These are phyloP conservation scores for Sporisorium scitamineum DNA, from an alignment of 1,284 basidiomycete genomes.

Conservation along the genomic window DNA sequence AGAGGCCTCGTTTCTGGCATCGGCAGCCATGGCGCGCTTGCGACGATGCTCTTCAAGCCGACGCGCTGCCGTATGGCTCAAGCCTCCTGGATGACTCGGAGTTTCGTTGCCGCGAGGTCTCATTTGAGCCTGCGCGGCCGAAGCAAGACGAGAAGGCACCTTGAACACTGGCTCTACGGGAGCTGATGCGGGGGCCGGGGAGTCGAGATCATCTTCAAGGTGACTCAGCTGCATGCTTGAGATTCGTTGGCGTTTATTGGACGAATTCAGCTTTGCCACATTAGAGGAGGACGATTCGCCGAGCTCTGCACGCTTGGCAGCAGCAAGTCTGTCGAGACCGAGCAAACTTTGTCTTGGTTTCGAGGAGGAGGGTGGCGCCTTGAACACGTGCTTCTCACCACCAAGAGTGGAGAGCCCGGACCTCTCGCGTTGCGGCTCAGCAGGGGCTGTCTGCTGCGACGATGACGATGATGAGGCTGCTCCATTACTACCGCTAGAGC, in stretches of 20 bases:
- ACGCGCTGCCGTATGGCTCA: constrained; percentile 45
- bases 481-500: constrained; percentile 12
- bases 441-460: constrained; percentile 23
- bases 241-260: constrained; percentile 38
- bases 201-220: constrained; percentile 26
- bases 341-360: constrained; percentile 77
- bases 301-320: constrained; percentile 77
- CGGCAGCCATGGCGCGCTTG: constrained; percentile 28
- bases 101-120: constrained; percentile 45
- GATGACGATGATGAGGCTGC: constrained; percentile 29
- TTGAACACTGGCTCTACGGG: constrained; percentile 34
- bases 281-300: not conserved
- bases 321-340: constrained; percentile 82
- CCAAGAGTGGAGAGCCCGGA: constrained; percentile 35
- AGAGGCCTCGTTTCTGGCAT: constrained; percentile 10
- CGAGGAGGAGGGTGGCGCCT: constrained; percentile 72
- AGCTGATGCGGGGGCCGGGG: not conserved
- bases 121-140: constrained; percentile 19
- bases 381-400: constrained; percentile 66
- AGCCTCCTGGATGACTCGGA: constrained; percentile 54
- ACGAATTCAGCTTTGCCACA: constrained; percentile 70
- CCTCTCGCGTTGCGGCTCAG: constrained; percentile 27
- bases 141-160: constrained; percentile 43
- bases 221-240: constrained; percentile 26
- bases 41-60: constrained; percentile 52